Evolutionary conservation across 2,329 filamentous ascomycete species (phyloP).

Genomic region (Penicillium sp.): DNA sequence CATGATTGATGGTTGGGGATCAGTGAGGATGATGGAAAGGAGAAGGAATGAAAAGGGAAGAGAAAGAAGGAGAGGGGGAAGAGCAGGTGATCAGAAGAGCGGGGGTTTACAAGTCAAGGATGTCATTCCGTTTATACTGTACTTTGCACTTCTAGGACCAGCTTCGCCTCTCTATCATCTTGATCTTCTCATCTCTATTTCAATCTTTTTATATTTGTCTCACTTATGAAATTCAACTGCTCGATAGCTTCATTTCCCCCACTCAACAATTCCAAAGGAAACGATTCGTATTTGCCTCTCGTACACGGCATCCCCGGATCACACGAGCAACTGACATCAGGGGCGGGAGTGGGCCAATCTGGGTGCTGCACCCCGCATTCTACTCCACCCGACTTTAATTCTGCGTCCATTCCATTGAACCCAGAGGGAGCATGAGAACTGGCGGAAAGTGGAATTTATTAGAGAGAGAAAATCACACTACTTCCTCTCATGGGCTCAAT

Average conservation of each 20-base stretch:
- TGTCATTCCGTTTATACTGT: slow-evolving; percentile 19
- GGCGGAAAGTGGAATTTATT: no score
- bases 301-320: slow-evolving; percentile 29
- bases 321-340: slow-evolving; percentile 35
- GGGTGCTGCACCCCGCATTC: slow-evolving; percentile 40
- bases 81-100: slow-evolving; percentile 32
- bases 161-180: neutral
- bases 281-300: neutral
- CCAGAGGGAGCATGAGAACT: neutral
- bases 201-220: no score
- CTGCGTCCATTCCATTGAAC: neutral
- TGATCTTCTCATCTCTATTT: neutral
- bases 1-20: slow-evolving; percentile 44
- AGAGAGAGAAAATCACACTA: no score
- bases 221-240: neutral
- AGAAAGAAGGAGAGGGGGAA: slow-evolving; percentile 17
- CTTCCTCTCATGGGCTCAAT: neutral
- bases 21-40: slow-evolving; percentile 14
- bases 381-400: slow-evolving; percentile 20
- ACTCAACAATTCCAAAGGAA: neutral
- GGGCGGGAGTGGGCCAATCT: slow-evolving; percentile 21
- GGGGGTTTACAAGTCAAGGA: slow-evolving; percentile 22
- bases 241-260: neutral
- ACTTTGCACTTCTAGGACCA: neutral
- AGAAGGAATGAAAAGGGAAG: slow-evolving; percentile 7